Evolutionary conservation across 768 basidiomycete genomes (phyloP).

Genomic region (Xerocomus brunneocitrinus): DNA sequence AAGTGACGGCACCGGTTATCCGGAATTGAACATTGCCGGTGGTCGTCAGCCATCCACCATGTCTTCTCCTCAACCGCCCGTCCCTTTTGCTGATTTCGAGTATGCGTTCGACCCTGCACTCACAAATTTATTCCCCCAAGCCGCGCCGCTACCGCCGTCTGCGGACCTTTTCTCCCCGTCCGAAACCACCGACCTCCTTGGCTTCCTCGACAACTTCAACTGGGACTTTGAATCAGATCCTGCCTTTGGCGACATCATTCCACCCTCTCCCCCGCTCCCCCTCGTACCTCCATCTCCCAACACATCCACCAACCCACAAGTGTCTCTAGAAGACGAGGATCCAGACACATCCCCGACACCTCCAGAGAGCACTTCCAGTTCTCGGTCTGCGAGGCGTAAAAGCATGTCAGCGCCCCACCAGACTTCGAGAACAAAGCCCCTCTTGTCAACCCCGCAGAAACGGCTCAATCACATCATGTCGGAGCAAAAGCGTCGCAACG

Average conservation of each 20-base stretch:
- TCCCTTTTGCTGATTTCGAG: constrained; percentile 64
- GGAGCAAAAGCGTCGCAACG: constrained; percentile 89
- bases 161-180: constrained; percentile 74
- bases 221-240: constrained; percentile 56
- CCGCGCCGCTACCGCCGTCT: constrained; percentile 61
- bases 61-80: constrained; percentile 44
- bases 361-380: constrained; percentile 8
- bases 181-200: constrained; percentile 74
- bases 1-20: constrained; percentile 16
- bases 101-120: constrained; percentile 65
- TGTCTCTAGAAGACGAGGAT: constrained; percentile 8
- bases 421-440: constrained; percentile 48
- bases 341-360: constrained; percentile 5
- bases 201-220: constrained; percentile 78
- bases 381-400: constrained; percentile 22
- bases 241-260: constrained; percentile 8
- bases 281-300: neutral
- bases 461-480: constrained; percentile 92
- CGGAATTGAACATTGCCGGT: constrained; percentile 17
- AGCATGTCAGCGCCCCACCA: constrained; percentile 22
- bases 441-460: constrained; percentile 81
- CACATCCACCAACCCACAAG: constrained; percentile 6
- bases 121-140: constrained; percentile 52
- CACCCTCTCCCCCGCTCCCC: constrained; percentile 1
- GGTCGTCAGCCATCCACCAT: constrained; percentile 17